Conservation (phyloP, 2,329 filamentous ascomycete genomes). For the Fusarium sp. region DNA sequence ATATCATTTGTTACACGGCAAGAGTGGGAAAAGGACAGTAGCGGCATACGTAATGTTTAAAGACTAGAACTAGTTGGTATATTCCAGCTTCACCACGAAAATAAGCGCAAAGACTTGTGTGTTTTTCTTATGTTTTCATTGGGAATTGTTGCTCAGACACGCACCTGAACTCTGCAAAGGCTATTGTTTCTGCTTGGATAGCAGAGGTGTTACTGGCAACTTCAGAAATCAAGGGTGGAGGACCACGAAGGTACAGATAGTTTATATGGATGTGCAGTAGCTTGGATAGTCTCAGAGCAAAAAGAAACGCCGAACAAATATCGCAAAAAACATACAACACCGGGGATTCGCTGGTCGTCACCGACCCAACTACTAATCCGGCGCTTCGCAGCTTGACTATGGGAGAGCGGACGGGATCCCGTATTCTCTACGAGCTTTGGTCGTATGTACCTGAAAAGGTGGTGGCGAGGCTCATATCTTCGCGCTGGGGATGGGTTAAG, state of each 20-base stretch:
- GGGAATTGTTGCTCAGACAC: neutral
- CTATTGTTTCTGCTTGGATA: neutral
- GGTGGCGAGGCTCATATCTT: neutral
- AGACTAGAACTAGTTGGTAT: neutral
- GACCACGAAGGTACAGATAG: neutral
- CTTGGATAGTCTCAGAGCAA: neutral
- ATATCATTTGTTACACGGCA: neutral
- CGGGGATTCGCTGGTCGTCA: conserved; percentile 32
- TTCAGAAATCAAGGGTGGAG: neutral
- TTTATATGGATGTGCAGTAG: neutral
- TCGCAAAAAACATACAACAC: conserved; percentile 22
- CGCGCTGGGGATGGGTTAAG: neutral
- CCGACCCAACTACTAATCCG: conserved; percentile 33
- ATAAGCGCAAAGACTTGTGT: neutral
- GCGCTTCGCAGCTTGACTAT: conserved; percentile 30
- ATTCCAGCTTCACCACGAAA: neutral
- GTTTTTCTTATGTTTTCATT: neutral
- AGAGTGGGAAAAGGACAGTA: conserved; percentile 2
- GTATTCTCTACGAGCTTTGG: conserved; percentile 28
- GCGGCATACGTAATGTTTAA: conserved; percentile 19
- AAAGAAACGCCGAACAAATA: neutral
- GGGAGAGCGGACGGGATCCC: conserved; percentile 31
- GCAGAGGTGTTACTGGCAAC: neutral
- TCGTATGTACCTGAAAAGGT: neutral
- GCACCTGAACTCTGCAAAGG: neutral